Base-by-base conservation (phyloP, 305 asterid species). In the Fraxinus sp. region DNA sequence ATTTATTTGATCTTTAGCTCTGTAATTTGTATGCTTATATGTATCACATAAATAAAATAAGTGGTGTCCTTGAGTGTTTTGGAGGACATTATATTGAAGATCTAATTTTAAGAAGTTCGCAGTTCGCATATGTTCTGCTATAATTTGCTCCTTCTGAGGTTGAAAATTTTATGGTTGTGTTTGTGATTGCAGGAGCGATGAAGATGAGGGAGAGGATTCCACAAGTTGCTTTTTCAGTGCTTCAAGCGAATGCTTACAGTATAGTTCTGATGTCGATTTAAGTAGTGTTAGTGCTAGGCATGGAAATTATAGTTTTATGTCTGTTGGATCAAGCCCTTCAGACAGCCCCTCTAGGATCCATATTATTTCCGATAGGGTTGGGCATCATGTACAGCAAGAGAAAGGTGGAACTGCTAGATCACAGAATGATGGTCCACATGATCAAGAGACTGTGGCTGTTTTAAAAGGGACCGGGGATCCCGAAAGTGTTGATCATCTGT, bases 321-420 rank as follows among this genome's bases (percentile, higher is more conserved):
- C 97, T 80, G 87, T 88, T 84, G 98, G 88, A 90, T 91, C 97
- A 81, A 90, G 95, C 90, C 97, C 94, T 87, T 92, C 91, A 41
- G 92, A 89, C 87, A 93, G 97, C 91, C 97, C 98, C 86, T 91
- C 97, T 83, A 85, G 93, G 90, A 85, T 88, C 85, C 91, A 77
- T 89, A 84, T 86, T 86, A 81, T 83, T 74, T 90, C 95, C 89
- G 59, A 84, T 77, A 87, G 87, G 87, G 91, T 87, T 9, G 91
- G 90, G 91, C 91, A 76, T 82, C 85, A 84, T 92, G 93, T 86
- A 93, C 97, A 89, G 93, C 86, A 77, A 79, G 93, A 90, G 85
- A 89, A 88, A 83, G 86, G 78, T 89, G 90, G 86, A 88, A 84
- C 90, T 80, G 87, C 88, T 55, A 87, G 83, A 59, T 87, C 90